These are phyloP conservation scores for Termitomyces sp. DNA, from an alignment of 768 basidiomycete genomes.

Conservation along the genomic window DNA sequence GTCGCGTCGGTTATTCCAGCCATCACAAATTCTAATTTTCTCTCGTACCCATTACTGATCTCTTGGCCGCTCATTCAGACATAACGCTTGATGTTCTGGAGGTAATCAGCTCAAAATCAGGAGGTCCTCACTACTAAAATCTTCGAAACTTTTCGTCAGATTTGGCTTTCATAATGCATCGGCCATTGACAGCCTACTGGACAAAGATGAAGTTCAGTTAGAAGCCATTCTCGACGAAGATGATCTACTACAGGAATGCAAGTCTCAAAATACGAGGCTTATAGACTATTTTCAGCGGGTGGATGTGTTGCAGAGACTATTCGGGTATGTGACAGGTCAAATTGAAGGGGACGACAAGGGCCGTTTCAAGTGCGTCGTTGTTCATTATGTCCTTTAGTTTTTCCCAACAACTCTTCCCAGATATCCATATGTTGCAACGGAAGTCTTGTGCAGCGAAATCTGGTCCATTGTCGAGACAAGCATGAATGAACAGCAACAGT, in stretches of 20 bases:
- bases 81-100: slow-evolving; percentile 45
- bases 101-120: slow-evolving; percentile 33
- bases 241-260: slow-evolving; percentile 93
- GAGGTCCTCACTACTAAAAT: slow-evolving; percentile 24
- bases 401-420: slow-evolving; percentile 37
- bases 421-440: slow-evolving; percentile 90
- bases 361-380: slow-evolving; percentile 69
- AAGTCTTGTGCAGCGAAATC: slow-evolving; percentile 93
- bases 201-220: slow-evolving; percentile 85
- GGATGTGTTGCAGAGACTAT: slow-evolving; percentile 75
- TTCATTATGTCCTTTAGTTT: not conserved
- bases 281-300: slow-evolving; percentile 83
- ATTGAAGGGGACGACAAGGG: slow-evolving; percentile 79
- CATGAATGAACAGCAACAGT: slow-evolving; percentile 61
- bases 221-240: slow-evolving; percentile 93
- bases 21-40: slow-evolving; percentile 10
- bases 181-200: slow-evolving; percentile 84
- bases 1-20: slow-evolving; percentile 8
- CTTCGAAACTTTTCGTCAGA: slow-evolving; percentile 45
- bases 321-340: slow-evolving; percentile 85
- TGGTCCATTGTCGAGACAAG: slow-evolving; percentile 94
- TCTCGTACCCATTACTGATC: slow-evolving; percentile 11
- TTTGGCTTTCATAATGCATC: slow-evolving; percentile 90
- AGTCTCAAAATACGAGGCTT: slow-evolving; percentile 86
- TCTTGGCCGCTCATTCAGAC: slow-evolving; percentile 9